Conservation (phyloP, 1,284 basidiomycete species). For the Leccinum pachyderme region DNA sequence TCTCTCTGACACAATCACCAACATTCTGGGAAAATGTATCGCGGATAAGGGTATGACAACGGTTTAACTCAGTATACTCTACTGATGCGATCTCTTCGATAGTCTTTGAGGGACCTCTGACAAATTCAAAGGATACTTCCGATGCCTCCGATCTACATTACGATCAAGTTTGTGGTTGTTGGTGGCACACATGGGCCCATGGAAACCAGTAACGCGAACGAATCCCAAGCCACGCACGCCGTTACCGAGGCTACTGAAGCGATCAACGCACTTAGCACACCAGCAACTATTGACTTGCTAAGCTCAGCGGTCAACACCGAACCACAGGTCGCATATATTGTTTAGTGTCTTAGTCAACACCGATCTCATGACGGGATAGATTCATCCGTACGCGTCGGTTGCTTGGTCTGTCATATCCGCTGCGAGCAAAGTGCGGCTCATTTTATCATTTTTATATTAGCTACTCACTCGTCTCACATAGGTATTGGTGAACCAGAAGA, state of each 20-base stretch:
- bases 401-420: too few species aligned
- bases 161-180: neutral
- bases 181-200: neutral
- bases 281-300: too few species aligned
- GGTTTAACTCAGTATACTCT: neutral
- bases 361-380: too few species aligned
- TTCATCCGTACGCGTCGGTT: too few species aligned
- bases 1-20: neutral
- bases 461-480: too few species aligned
- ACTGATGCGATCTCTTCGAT: neutral
- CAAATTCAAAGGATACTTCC: neutral
- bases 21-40: neutral
- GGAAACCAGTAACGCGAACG: neutral
- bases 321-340: too few species aligned
- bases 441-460: too few species aligned
- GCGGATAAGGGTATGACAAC: neutral
- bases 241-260: neutral
- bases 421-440: too few species aligned
- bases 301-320: too few species aligned
- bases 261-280: too few species aligned
- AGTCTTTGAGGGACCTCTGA: neutral
- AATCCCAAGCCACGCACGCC: neutral
- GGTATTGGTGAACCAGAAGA: too few species aligned
- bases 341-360: too few species aligned
- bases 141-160: neutral